A percentile compares a stretch with the other conserved stretches of the same genome.
phyloP scores from a whole-genome alignment of 1,284 basidiomycete species.

The Rhodofomes roseus region DNA sequence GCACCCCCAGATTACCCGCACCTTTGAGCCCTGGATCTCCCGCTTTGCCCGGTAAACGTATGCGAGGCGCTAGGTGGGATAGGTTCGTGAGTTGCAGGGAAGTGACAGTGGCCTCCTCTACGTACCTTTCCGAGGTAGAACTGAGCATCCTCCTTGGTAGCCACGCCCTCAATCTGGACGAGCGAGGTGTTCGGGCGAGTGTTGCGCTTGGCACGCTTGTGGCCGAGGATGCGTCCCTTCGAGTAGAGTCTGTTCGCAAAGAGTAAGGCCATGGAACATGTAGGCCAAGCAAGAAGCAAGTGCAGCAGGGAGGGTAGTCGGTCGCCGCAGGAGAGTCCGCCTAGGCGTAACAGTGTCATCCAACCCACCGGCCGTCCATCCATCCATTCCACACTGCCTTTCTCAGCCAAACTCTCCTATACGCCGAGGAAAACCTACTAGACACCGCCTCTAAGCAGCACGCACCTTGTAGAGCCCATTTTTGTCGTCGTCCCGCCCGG shows the following conservation, averaged over 20 bases:
- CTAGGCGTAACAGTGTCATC: conserved; percentile 31
- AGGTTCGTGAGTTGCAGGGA: neutral
- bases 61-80: conserved; percentile 75
- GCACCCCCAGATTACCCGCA: conserved; percentile 97
- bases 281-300: conserved; percentile 8
- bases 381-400: conserved; percentile 25
- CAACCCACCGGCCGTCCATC: conserved; percentile 30
- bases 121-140: conserved; percentile 98
- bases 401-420: conserved; percentile 15
- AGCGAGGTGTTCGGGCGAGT: conserved; percentile 93
- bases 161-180: conserved; percentile 96
- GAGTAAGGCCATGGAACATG: conserved; percentile 6
- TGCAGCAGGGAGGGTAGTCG: neutral
- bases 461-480: conserved; percentile 79
- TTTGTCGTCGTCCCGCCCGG: conserved; percentile 33
- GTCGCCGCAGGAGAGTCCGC: conserved; percentile 3
- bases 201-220: conserved; percentile 99
- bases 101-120: neutral
- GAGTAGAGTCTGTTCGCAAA: conserved; percentile 77
- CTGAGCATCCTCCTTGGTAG: conserved; percentile 90
- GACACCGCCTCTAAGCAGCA: conserved; percentile 11
- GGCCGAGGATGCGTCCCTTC: conserved; percentile 96
- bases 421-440: conserved; percentile 7
- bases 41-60: conserved; percentile 97
- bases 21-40: conserved; percentile 88